phyloP scores from a whole-genome alignment of 2,329 filamentous ascomycete genomes.

The Rasamsonia emersonii region DNA sequence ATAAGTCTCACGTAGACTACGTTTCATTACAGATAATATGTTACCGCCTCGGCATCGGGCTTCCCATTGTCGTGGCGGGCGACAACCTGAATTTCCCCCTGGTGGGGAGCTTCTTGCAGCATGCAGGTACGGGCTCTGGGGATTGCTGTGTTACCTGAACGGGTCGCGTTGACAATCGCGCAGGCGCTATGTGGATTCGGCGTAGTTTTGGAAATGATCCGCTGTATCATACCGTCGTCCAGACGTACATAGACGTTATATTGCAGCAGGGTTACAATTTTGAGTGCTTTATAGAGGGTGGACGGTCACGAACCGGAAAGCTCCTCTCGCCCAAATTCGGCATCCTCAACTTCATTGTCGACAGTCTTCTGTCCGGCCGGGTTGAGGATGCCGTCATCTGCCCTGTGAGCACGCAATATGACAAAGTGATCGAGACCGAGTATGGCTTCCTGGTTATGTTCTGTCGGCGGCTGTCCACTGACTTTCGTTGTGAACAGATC shows the following conservation, averaged over 20 bases:
- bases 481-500: conserved; percentile 41
- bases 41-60: conserved; percentile 78
- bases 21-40: conserved; percentile 92
- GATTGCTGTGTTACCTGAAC: too few species aligned
- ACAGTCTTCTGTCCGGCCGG: conserved; percentile 78
- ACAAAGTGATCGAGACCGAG: conserved; percentile 97
- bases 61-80: conserved; percentile 87
- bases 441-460: conserved; percentile 16
- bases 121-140: too few species aligned
- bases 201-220: conserved; percentile 86
- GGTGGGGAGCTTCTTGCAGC: conserved; percentile 81
- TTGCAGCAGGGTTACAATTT: conserved; percentile 88
- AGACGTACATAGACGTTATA: conserved; percentile 89
- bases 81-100: conserved; percentile 95
- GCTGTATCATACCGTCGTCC: conserved; percentile 85
- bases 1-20: conserved; percentile 93
- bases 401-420: conserved; percentile 94
- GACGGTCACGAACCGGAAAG: conserved; percentile 86
- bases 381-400: conserved; percentile 89
- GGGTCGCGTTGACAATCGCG: background rate
- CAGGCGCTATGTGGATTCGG: conserved; percentile 87
- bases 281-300: conserved; percentile 96
- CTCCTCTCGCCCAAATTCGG: conserved; percentile 91
- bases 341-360: conserved; percentile 82
- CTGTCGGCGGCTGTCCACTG: background rate